Conservation (phyloP, 371 early-diverging fungal species). For the Haplosporangium sp. region DNA sequence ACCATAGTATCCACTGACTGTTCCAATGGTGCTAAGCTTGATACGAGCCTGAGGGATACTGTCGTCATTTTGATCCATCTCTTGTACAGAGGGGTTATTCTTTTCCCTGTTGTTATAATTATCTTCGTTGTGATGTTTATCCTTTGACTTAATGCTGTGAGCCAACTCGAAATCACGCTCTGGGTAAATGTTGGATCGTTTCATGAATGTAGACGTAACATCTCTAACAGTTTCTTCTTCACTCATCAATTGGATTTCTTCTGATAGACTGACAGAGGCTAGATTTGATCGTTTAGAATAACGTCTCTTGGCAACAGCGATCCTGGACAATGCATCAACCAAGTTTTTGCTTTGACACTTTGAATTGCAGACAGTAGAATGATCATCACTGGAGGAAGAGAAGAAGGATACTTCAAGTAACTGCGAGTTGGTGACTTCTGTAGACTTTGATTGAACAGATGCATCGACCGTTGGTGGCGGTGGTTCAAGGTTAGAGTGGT, state of each 20-base stretch:
- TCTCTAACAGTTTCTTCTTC: slow-evolving; percentile 26
- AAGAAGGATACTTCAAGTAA: not conserved
- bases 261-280: not conserved
- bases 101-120: not conserved
- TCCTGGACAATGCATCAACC: slow-evolving; percentile 29
- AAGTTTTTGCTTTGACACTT: slow-evolving; percentile 34
- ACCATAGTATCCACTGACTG: slow-evolving; percentile 63
- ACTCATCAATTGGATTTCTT: not conserved
- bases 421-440: not conserved
- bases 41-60: slow-evolving; percentile 36
- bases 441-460: no score
- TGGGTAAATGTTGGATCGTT: slow-evolving; percentile 27
- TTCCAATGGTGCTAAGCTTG: slow-evolving; percentile 33
- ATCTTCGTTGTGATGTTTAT: slow-evolving; percentile 2
- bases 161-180: slow-evolving; percentile 13
- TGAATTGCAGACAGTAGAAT: slow-evolving; percentile 12
- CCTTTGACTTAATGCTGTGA: slow-evolving; percentile 17
- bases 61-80: not conserved
- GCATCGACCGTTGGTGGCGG: slow-evolving; percentile 15
- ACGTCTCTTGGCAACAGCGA: slow-evolving; percentile 32
- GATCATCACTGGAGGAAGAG: not conserved
- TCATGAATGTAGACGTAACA: slow-evolving; percentile 24
- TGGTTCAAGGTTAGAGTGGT: slow-evolving; percentile 14
- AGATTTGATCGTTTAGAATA: slow-evolving; percentile 21
- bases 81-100: slow-evolving; percentile 1